phyloP scores from a whole-genome alignment of 2,329 filamentous ascomycete species.

The Aspergillus oerlinghausenensis region DNA sequence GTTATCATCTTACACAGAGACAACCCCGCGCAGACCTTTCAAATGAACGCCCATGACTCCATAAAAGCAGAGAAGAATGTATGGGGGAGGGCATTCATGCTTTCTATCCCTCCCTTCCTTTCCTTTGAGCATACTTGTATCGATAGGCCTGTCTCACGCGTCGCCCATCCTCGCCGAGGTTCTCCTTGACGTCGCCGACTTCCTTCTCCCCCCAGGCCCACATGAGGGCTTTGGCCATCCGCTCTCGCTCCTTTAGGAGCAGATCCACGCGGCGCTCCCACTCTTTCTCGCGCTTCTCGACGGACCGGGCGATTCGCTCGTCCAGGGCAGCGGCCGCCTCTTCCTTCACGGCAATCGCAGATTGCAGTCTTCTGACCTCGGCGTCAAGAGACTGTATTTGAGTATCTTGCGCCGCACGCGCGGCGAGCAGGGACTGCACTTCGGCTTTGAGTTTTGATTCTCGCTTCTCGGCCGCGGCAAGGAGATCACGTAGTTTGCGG shows the following conservation, averaged over 20 bases:
- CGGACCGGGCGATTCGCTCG: conserved; percentile 34
- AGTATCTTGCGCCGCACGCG: conserved; percentile 16
- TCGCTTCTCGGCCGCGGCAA: conserved; percentile 31
- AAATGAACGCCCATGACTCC: background rate
- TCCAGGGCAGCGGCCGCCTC: conserved; percentile 37
- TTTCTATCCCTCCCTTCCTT: background rate
- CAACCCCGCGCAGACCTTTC: background rate
- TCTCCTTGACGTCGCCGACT: conserved; percentile 25
- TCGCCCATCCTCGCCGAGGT: conserved; percentile 19
- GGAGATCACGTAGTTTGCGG: conserved; percentile 31
- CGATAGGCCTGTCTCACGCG: conserved; percentile 29
- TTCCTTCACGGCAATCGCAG: conserved; percentile 37
- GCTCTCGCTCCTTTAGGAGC: conserved; percentile 38
- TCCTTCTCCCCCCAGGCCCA: conserved; percentile 41
- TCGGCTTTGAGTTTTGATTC: conserved; percentile 32
- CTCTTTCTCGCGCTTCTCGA: conserved; percentile 40
- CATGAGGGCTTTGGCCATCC: conserved; percentile 38
- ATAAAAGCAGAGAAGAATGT: background rate
- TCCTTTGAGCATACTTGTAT: conserved; percentile 31
- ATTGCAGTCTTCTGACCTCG: conserved; percentile 32
- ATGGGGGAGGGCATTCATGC: background rate
- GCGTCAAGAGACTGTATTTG: conserved; percentile 26
- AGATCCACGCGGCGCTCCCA: conserved; percentile 40
- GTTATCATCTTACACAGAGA: background rate
- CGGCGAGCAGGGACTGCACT: conserved; percentile 25